These are phyloP conservation scores for Volvox reticuliferus DNA, from an alignment of 139 green algal species.

Conservation along the genomic window DNA sequence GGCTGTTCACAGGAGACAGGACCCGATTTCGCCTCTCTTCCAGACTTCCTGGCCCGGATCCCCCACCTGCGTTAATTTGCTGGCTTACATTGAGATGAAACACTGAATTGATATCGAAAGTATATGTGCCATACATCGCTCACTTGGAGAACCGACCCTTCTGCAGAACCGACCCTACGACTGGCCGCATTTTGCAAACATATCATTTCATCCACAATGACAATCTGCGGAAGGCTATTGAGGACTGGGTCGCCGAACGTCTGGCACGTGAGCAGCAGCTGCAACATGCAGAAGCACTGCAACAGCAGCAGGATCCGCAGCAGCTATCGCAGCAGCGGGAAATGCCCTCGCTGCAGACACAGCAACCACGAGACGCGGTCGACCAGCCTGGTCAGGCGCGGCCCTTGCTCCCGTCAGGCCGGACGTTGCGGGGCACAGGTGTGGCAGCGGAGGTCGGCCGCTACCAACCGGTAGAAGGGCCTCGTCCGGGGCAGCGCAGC, in stretches of 20 bases:
- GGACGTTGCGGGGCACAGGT: not conserved
- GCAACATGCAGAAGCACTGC: not conserved
- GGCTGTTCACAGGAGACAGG: not conserved
- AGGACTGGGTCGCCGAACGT: conserved; percentile 22
- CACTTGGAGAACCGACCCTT: not conserved
- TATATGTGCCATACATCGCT: too few species aligned
- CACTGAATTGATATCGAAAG: too few species aligned
- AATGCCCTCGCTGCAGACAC: too few species aligned
- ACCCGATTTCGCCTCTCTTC: too few species aligned
- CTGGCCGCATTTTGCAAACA: conserved; percentile 26
- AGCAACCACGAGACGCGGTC: too few species aligned
- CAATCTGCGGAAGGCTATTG: conserved; percentile 46
- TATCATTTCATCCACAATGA: conserved; percentile 52
- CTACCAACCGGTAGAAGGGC: not conserved
- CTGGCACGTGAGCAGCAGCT: not conserved
- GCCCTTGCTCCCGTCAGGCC: too few species aligned
- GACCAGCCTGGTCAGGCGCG: too few species aligned
- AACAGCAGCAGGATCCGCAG: conserved; percentile 12
- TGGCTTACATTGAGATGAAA: too few species aligned
- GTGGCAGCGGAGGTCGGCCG: not conserved
- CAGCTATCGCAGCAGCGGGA: too few species aligned
- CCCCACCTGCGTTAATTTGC: too few species aligned
- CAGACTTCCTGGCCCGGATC: too few species aligned
- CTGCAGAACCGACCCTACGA: conserved; percentile 41
- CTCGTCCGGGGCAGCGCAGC: conserved; percentile 15